These are phyloP conservation scores for Solanum sparsipilum DNA, from an alignment of 257 asterid species.

Conservation along the genomic window DNA sequence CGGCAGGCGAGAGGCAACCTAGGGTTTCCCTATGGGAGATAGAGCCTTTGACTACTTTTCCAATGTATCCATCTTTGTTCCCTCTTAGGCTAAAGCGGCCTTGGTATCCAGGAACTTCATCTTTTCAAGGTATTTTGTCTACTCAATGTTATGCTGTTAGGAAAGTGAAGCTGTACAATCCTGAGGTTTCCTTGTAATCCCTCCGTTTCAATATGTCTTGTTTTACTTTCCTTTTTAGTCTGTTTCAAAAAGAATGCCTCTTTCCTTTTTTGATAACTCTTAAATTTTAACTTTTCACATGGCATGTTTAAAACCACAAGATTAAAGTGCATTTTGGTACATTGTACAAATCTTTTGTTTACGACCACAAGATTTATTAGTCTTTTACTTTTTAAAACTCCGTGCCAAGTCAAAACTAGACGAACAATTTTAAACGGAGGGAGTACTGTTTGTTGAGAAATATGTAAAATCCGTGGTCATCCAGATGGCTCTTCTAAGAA, in stretches of 20 bases:
- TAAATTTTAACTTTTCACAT: not conserved
- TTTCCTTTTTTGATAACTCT: not conserved
- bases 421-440: not conserved
- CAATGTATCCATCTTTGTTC: constrained; percentile 90
- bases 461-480: not conserved
- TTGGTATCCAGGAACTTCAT: constrained; percentile 94
- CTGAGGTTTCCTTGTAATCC: not conserved
- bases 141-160: not conserved
- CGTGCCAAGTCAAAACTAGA: not conserved
- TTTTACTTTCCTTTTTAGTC: not conserved
- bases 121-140: constrained; percentile 59
- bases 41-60: constrained; percentile 94
- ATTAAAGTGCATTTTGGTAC: not conserved
- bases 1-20: constrained; percentile 97
- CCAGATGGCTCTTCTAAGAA: not conserved
- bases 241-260: not conserved
- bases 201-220: not conserved
- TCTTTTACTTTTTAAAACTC: not conserved
- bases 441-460: not conserved
- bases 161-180: not conserved
- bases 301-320: not conserved
- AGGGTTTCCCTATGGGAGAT: constrained; percentile 95
- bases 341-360: not conserved
- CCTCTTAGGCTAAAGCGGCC: constrained; percentile 93
- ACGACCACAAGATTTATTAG: not conserved